phyloP scores from a whole-genome alignment of 495 filamentous ascomycete genomes.

The Neurospora discreta region DNA sequence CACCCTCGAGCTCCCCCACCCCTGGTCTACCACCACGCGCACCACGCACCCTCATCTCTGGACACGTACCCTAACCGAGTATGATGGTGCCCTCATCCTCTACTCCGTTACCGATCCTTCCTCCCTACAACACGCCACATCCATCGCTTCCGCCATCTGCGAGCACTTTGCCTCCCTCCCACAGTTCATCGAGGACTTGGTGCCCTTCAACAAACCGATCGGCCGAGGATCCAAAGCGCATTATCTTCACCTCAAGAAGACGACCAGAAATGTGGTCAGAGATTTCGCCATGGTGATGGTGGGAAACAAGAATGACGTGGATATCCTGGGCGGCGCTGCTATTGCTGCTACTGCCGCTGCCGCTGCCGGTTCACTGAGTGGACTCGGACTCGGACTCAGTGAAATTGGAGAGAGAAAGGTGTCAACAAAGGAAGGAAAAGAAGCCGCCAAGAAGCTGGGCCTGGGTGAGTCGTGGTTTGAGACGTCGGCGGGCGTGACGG shows the following conservation, averaged over 20 bases:
- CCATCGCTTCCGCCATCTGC: slow-evolving; percentile 21
- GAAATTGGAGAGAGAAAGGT: neutral
- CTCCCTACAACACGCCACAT: slow-evolving; percentile 19
- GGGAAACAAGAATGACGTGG: slow-evolving; percentile 24
- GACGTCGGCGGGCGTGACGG: slow-evolving; percentile 25
- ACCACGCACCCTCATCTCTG: slow-evolving; percentile 1
- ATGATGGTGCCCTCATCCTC: slow-evolving; percentile 23
- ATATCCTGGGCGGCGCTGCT: neutral
- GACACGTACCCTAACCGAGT: slow-evolving; percentile 29
- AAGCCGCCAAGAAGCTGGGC: neutral
- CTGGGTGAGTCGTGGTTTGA: slow-evolving; percentile 10
- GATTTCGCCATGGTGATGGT: slow-evolving; percentile 26
- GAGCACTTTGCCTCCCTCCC: slow-evolving; percentile 9
- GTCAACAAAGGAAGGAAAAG: neutral
- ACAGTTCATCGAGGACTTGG: neutral
- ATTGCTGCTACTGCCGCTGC: neutral
- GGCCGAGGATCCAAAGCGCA: neutral
- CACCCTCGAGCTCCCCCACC: slow-evolving; percentile 28
- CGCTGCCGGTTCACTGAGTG: neutral
- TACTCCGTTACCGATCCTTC: slow-evolving; percentile 26
- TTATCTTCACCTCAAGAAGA: neutral
- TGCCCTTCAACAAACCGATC: neutral
- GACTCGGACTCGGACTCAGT: neutral
- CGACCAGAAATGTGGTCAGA: neutral
- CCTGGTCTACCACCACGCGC: neutral